phyloP scores from a whole-genome alignment of 1,284 basidiomycete genomes.

The Thecaphora thlaspeos region DNA sequence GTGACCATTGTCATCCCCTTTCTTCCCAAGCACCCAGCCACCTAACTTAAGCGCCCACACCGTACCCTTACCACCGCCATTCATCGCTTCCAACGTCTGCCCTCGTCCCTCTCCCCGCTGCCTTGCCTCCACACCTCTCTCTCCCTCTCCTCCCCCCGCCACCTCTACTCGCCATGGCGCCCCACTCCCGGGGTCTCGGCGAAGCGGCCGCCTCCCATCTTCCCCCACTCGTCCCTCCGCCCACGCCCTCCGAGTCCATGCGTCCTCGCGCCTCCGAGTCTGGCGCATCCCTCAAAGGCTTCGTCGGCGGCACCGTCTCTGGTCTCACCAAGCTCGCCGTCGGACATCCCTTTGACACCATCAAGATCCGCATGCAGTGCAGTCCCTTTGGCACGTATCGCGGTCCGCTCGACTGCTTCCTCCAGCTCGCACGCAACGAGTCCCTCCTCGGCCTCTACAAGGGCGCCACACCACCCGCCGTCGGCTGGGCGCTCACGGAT shows the following conservation, averaged over 20 bases:
- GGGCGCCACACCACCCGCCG: conserved; percentile 67
- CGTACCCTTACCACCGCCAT: too few species aligned
- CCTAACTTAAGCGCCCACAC: too few species aligned
- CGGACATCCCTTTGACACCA: conserved; percentile 65
- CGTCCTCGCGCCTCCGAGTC: conserved; percentile 4
- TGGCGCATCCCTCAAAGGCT: conserved; percentile 51
- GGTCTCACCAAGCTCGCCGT: conserved; percentile 59
- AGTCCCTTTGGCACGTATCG: conserved; percentile 70
- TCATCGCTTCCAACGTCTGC: too few species aligned
- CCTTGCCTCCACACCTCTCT: too few species aligned
- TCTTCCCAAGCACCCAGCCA: too few species aligned
- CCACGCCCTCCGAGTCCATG: neutral
- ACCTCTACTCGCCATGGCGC: too few species aligned
- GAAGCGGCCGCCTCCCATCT: too few species aligned
- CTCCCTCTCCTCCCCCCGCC: too few species aligned
- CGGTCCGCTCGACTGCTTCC: conserved; percentile 69
- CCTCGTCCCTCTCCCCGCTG: too few species aligned
- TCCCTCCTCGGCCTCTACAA: conserved; percentile 57
- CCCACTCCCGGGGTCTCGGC: too few species aligned
- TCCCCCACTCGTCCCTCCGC: neutral
- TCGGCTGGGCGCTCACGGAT: conserved; percentile 76
- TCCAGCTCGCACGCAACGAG: conserved; percentile 68
- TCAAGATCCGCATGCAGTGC: conserved; percentile 75
- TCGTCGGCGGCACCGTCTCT: conserved; percentile 57
- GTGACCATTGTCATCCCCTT: too few species aligned